Evolutionary conservation across 2,329 filamentous ascomycete species (phyloP), one percentile per base, ranked within the genome.

Genomic region (Intubia oerlemansii): DNA sequence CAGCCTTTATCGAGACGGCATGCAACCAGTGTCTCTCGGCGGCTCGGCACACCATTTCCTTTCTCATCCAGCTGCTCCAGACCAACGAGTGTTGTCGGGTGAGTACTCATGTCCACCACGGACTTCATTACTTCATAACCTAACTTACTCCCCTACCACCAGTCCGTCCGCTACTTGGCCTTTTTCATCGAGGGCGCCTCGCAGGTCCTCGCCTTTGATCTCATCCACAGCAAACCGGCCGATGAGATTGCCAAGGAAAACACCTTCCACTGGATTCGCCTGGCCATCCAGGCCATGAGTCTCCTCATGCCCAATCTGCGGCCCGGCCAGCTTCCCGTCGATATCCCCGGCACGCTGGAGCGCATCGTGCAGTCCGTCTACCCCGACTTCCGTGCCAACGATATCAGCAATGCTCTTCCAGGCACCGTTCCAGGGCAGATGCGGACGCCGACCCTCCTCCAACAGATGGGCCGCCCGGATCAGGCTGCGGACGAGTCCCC

Each of bases 151-250:
- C n/a, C n/a, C n/a, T n/a, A n/a, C n/a, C n/a, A n/a, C 27, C 21
- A 30, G n/a, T 22, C 30, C 2, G 24, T 38, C 14, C 35, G 35
- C 3, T 37, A 38, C 16, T 29, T 34, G 12, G 33, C 28, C 14
- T 38, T 38, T 16, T 38, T 38, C 25, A 30, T 38, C 13, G 35
- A 37, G 11, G 36, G 36, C n/a, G 34, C 36, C 2, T 34, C 33
- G 15, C 29, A 34, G 10, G 34, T 32, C 3, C 25, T 38, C 10
- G 34, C 28, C 1, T 37, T 35, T 19, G 32, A 34, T 17, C 23
- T 37, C 3, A 28, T 37, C 5, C 34, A 38, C 17, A 25, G 31
- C 19, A 33, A 30, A 19, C 7, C 16, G 8, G 25, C 12, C 29
- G 22, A 25, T 10, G 13, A 16, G 8, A 17, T 9, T 23, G 28